Base-by-base conservation (phyloP, 2,329 filamentous ascomycete genomes). In the Ascochyta lentis region DNA sequence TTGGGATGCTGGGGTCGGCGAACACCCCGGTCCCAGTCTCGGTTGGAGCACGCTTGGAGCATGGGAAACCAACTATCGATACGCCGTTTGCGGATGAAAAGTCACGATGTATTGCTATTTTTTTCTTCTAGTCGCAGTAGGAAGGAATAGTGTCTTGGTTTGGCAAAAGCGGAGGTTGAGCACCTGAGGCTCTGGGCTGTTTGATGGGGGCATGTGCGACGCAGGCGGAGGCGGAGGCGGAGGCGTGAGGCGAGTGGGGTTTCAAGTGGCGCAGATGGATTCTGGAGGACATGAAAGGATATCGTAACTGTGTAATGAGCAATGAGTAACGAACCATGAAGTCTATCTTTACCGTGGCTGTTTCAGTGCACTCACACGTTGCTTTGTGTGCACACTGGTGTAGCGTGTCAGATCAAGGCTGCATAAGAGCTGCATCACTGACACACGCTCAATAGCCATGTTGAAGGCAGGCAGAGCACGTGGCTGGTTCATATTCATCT, bases 261-360 rank as follows among this genome's bases (percentile, higher is more conserved):
- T 56, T 56, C 53, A 42, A 27, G 42, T 42, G 48, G 53, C 42
- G 47, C 38, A 43, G 43, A 50, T 33, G 13, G 24, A 31, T 12
- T 23, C 24, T 26, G 24, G 24, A 26, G 24, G 24, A 6, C 6
- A 26, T 19, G 19, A 3, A 19, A 19, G 2, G 19, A 19, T 19
- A 19, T 3, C 2, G 19, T 31, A 31, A 13, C 29, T 31, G 29
- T 31, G 29, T 31, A 31, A 31, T 31, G 12, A 13, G 19, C 19
- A 19, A 19, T 19, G 19, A 31, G 12, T 12, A 31, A 15, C 27
- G 8, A 10, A 31, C 29, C 9, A 38, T 22, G 19, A 38, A 16
- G 19, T 19, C 19, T 19, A 19, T 19, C 19, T 19, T 19, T 19
- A 19, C 19, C 19, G 19, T 19, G 19, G 19, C 19, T 19, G 19